phyloP scores from a whole-genome alignment of 164 flowering plant species.

The Magnolia officinalis region DNA sequence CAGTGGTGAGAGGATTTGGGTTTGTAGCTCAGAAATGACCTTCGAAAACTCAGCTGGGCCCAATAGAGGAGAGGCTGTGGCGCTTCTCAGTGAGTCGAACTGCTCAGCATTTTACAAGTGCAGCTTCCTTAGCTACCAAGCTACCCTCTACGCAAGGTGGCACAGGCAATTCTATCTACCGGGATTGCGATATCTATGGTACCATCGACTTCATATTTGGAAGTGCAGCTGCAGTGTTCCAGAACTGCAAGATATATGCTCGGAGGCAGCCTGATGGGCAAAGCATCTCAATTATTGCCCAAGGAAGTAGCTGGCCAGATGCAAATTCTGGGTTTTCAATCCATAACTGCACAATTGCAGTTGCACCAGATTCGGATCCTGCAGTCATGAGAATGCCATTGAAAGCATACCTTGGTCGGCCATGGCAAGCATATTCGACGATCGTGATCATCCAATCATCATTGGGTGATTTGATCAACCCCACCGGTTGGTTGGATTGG shows the following conservation, averaged over 20 bases:
- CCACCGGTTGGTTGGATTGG: constrained; percentile 20
- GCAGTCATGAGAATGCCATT: neutral
- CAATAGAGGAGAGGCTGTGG: constrained; percentile 19
- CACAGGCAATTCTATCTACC: constrained; percentile 23
- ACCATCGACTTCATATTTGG: constrained; percentile 41
- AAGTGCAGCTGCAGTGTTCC: constrained; percentile 32
- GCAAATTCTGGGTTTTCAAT: constrained; percentile 17
- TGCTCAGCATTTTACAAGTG: constrained; percentile 17
- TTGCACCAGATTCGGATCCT: constrained; percentile 7
- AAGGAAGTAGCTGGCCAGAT: constrained; percentile 15
- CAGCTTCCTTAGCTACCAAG: constrained; percentile 22
- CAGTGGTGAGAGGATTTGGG: constrained; percentile 20
- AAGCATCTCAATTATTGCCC: constrained; percentile 17
- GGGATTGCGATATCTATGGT: constrained; percentile 28
- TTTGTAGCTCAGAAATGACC: constrained; percentile 20
- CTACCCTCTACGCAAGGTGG: neutral
- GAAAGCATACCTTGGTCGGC: constrained; percentile 21
- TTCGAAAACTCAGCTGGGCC: constrained; percentile 25
- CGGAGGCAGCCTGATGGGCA: constrained; percentile 13
- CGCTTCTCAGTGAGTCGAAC: constrained; percentile 14
- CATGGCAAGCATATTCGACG: constrained; percentile 21
- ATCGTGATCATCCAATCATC: constrained; percentile 12
- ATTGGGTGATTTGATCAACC: constrained; percentile 7
- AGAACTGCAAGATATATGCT: constrained; percentile 22
- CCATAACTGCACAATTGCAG: constrained; percentile 6